Conservation (phyloP, 2,329 filamentous ascomycete genomes). For the Pseudogymnoascus sp. region DNA sequence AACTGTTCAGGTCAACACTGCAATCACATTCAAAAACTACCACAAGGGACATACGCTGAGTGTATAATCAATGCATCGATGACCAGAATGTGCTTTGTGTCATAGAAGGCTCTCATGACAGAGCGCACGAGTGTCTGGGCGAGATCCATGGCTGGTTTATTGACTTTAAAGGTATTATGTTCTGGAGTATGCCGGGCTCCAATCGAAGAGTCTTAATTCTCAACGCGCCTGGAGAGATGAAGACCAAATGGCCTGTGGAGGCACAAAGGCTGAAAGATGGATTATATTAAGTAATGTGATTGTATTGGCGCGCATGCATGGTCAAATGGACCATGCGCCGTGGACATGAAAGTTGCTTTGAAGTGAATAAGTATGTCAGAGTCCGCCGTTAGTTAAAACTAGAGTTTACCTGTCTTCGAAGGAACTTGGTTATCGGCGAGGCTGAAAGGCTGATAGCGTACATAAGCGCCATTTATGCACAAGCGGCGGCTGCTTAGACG, state of each 20-base stretch:
- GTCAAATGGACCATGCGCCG: neutral
- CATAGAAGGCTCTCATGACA: constrained; percentile 78
- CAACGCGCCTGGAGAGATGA: neutral
- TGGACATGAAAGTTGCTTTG: neutral
- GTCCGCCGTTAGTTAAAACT: neutral
- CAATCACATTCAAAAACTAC: constrained; percentile 13
- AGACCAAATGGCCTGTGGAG: neutral
- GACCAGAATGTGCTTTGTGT: constrained; percentile 73
- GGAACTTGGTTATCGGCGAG: constrained; percentile 3
- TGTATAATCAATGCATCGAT: constrained; percentile 72
- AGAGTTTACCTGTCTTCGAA: neutral
- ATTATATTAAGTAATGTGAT: neutral
- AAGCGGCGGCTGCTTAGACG: neutral
- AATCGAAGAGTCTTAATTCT: neutral
- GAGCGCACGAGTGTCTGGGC: constrained; percentile 77
- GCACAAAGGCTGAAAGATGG: neutral
- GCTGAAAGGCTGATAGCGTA: neutral
- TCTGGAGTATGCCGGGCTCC: neutral
- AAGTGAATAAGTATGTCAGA: neutral
- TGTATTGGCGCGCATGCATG: neutral
- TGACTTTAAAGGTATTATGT: neutral
- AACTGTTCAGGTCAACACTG: constrained; percentile 35
- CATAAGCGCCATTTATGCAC: neutral
- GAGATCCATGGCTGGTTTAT: constrained; percentile 45
- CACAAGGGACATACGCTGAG: constrained; percentile 46